Evolutionary conservation across 2,329 filamentous ascomycete species (phyloP).

Genomic region (Calonectria montana): DNA sequence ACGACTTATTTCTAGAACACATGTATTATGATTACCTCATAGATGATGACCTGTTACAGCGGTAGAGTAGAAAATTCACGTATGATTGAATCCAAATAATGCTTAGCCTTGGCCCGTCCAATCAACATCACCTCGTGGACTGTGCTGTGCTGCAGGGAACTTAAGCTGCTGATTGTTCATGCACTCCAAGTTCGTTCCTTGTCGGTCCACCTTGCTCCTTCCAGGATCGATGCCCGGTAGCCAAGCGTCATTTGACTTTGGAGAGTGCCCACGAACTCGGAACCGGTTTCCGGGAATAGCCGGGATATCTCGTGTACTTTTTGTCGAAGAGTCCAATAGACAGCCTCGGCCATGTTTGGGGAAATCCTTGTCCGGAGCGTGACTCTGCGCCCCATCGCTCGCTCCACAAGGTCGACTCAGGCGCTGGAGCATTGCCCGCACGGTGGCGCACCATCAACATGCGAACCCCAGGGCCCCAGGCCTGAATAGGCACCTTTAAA

Average conservation of each 20-base stretch:
- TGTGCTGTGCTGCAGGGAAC: background rate
- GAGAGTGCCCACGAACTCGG: background rate
- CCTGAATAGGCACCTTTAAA: conserved; percentile 34
- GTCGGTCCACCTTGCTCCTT: conserved; percentile 12
- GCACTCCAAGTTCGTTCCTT: background rate
- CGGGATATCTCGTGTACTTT: conserved; percentile 2
- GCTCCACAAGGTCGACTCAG: conserved; percentile 25
- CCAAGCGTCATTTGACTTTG: background rate
- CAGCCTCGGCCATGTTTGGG: background rate
- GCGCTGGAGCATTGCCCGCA: background rate
- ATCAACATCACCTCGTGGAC: no score
- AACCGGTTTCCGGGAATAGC: background rate
- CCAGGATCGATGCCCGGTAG: background rate
- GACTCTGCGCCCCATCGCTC: conserved; percentile 16
- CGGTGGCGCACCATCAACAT: background rate
- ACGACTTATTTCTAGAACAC: conserved; percentile 36
- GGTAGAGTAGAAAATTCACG: conserved; percentile 10
- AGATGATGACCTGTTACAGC: conserved; percentile 5
- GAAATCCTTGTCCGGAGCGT: conserved; percentile 14
- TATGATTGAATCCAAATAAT: background rate
- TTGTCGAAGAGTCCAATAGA: background rate
- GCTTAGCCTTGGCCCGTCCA: background rate
- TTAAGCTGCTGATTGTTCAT: conserved; percentile 10
- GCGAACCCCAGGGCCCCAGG: background rate
- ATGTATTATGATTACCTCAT: conserved; percentile 1